These are phyloP conservation scores for Calonectria naviculata DNA, from an alignment of 2,329 filamentous ascomycete species.

Conservation along the genomic window DNA sequence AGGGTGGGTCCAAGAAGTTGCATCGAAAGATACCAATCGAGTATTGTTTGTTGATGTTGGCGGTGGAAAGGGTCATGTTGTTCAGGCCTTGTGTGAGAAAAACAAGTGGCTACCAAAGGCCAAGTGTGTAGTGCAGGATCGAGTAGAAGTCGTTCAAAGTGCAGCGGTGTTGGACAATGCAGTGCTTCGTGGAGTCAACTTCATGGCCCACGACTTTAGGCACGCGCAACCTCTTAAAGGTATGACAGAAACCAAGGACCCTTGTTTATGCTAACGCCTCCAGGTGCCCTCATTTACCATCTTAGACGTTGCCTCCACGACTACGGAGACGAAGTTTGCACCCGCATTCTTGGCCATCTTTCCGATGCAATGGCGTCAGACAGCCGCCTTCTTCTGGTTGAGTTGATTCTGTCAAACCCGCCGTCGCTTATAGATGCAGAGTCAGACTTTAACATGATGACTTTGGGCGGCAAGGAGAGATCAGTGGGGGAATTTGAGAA, in stretches of 20 bases:
- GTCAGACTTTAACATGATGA: slow-evolving; percentile 46
- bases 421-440: slow-evolving; percentile 37
- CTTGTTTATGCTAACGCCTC: not conserved
- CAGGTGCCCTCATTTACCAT: slow-evolving; percentile 48
- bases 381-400: slow-evolving; percentile 47
- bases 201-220: slow-evolving; percentile 43
- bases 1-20: slow-evolving; percentile 37
- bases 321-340: slow-evolving; percentile 45
- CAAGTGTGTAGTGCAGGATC: slow-evolving; percentile 47
- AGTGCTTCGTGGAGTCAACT: not conserved
- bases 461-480: slow-evolving; percentile 47
- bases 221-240: slow-evolving; percentile 45
- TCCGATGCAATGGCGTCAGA: slow-evolving; percentile 43
- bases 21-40: slow-evolving; percentile 16
- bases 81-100: slow-evolving; percentile 40
- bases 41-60: slow-evolving; percentile 47
- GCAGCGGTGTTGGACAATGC: slow-evolving; percentile 25
- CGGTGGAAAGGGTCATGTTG: slow-evolving; percentile 44
- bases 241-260: not conserved
- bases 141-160: slow-evolving; percentile 42
- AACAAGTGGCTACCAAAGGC: slow-evolving; percentile 37
- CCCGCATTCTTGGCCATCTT: slow-evolving; percentile 44
- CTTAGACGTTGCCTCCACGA: slow-evolving; percentile 47
- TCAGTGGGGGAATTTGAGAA: slow-evolving; percentile 38
- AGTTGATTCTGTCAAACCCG: slow-evolving; percentile 43